Evolutionary conservation across 2,329 filamentous ascomycete genomes (phyloP).

Genomic region (Rhynchosporium graminicola): DNA sequence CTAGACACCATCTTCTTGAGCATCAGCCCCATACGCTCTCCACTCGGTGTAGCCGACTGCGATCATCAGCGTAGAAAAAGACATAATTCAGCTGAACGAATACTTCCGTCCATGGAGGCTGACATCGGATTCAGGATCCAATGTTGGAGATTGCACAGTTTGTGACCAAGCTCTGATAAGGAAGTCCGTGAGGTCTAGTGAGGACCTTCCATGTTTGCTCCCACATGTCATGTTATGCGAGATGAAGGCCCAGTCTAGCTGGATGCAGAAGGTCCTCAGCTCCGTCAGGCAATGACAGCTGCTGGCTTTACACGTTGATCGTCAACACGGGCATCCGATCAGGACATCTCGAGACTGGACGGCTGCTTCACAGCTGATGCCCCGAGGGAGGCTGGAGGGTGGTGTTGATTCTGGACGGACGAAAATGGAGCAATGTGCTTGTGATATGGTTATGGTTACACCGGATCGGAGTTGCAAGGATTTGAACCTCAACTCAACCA

Average conservation of each 20-base stretch:
- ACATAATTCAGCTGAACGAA: too few relatives aligned
- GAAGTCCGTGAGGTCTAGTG: neutral
- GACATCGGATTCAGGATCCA: too few relatives aligned
- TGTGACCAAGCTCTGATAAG: too few relatives aligned
- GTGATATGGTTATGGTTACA: neutral
- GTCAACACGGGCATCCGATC: neutral
- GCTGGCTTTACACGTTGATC: neutral
- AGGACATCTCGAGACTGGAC: neutral
- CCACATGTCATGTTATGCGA: neutral
- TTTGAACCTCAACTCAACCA: too few relatives aligned
- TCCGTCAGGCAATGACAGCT: neutral
- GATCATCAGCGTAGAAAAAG: too few relatives aligned
- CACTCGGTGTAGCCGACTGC: too few relatives aligned
- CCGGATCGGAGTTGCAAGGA: too few relatives aligned
- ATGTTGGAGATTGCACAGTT: too few relatives aligned
- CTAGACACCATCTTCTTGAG: too few relatives aligned
- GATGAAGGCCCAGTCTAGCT: neutral
- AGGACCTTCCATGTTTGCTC: neutral
- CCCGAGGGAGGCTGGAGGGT: neutral
- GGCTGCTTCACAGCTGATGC: too few relatives aligned
- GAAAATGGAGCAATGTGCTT: neutral
- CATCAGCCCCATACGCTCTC: too few relatives aligned
- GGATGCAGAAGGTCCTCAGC: neutral
- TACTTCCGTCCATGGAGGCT: too few relatives aligned
- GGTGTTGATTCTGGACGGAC: neutral